phyloP scores from a whole-genome alignment of 768 basidiomycete species.

The Tricholoma terreum region DNA sequence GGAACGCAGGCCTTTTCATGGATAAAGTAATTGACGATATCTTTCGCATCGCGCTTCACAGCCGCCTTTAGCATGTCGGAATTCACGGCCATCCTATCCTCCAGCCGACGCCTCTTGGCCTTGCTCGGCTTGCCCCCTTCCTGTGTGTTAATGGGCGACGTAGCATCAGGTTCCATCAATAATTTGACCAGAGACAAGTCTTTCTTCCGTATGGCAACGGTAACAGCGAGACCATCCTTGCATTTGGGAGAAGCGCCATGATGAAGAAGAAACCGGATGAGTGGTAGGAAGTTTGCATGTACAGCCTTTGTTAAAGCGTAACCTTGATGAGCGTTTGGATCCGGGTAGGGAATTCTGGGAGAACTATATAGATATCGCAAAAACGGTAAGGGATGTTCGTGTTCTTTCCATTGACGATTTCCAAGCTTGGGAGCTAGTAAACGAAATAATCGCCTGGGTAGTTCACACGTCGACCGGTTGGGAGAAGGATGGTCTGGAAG shows the following conservation, averaged over 20 bases:
- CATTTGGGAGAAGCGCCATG: slow-evolving; percentile 67
- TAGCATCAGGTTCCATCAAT: slow-evolving; percentile 62
- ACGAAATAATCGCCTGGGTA: slow-evolving; percentile 72
- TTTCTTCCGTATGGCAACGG: slow-evolving; percentile 70
- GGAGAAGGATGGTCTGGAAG: slow-evolving; percentile 30
- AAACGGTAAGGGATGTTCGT: slow-evolving; percentile 61
- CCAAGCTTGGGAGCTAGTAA: slow-evolving; percentile 33
- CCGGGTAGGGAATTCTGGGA: slow-evolving; percentile 38
- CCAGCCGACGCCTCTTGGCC: slow-evolving; percentile 50
- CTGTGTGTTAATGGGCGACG: slow-evolving; percentile 2
- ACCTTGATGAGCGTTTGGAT: slow-evolving; percentile 69
- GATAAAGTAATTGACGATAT: slow-evolving; percentile 70
- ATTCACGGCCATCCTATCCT: slow-evolving; percentile 56
- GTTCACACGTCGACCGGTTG: slow-evolving; percentile 32
- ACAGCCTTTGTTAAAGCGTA: slow-evolving; percentile 84
- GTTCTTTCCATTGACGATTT: slow-evolving; percentile 37
- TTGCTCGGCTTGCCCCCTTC: slow-evolving; percentile 19
- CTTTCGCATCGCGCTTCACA: slow-evolving; percentile 58
- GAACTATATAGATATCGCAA: slow-evolving; percentile 53
- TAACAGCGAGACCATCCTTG: slow-evolving; percentile 63
- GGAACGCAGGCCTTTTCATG: slow-evolving; percentile 71
- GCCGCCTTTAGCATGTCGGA: slow-evolving; percentile 63
- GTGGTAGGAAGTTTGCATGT: slow-evolving; percentile 54
- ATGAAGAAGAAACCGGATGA: slow-evolving; percentile 68
- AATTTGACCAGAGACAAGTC: slow-evolving; percentile 67